A percentile compares a stretch with the other conserved stretches of the same genome.
Evolutionary conservation across 192 early-diverging fungal species (phyloP).

Genomic region (Lobosporangium transversale): DNA sequence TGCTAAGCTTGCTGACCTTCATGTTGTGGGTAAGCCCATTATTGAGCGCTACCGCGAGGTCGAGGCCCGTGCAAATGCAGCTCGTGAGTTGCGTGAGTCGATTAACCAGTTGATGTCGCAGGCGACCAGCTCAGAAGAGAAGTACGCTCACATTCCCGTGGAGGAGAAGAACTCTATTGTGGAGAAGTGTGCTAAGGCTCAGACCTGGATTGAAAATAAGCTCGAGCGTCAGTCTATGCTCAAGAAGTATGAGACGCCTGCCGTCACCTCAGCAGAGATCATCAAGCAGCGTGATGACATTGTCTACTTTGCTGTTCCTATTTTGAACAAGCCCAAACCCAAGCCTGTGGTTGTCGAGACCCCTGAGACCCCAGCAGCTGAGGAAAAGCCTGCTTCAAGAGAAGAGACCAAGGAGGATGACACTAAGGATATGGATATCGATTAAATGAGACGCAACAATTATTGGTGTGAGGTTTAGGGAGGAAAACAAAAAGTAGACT

Average conservation of each 20-base stretch:
- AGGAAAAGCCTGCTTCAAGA: constrained; percentile 24
- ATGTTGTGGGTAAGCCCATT: constrained; percentile 85
- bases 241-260: constrained; percentile 79
- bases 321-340: constrained; percentile 93
- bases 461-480: too few relatives aligned
- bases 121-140: constrained; percentile 81
- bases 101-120: constrained; percentile 78
- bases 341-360: constrained; percentile 70
- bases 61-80: constrained; percentile 88
- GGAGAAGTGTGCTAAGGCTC: constrained; percentile 77
- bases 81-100: constrained; percentile 80
- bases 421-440: constrained; percentile 49
- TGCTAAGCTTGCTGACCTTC: constrained; percentile 82
- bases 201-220: constrained; percentile 89
- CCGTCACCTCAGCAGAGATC: constrained; percentile 79
- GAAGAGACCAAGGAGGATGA: constrained; percentile 53
- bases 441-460: constrained; percentile 32
- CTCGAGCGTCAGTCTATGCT: constrained; percentile 77
- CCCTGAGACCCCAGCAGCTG: constrained; percentile 8
- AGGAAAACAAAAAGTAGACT: too few relatives aligned
- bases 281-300: constrained; percentile 77
- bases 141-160: constrained; percentile 85
- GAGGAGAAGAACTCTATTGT: constrained; percentile 87
- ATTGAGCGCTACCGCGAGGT: constrained; percentile 82
- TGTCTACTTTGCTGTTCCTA: constrained; percentile 75